These are phyloP conservation scores for Ophiostoma tasmaniense DNA, from an alignment of 2,329 filamentous ascomycete species.

Conservation along the genomic window DNA sequence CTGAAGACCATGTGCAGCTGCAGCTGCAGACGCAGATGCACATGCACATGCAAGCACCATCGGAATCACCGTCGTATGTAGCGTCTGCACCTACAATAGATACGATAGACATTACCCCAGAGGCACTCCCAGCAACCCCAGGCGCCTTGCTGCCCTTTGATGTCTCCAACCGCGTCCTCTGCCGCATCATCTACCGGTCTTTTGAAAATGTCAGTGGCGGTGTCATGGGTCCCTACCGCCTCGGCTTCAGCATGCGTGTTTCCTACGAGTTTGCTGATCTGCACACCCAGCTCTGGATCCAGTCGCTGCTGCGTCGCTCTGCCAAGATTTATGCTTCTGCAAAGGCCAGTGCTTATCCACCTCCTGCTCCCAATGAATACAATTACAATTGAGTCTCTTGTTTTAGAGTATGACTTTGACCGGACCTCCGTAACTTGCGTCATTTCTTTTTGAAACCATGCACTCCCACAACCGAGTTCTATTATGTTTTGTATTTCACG, in stretches of 20 bases:
- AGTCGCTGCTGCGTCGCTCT: conserved; percentile 26
- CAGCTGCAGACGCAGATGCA: not conserved
- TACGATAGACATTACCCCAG: not conserved
- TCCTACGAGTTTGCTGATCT: conserved; percentile 33
- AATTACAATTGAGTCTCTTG: not conserved
- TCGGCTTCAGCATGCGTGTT: conserved; percentile 33
- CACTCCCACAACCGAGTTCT: not conserved
- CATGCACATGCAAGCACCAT: not conserved
- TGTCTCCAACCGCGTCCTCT: conserved; percentile 23
- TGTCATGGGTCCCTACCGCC: conserved; percentile 31
- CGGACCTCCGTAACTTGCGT: not conserved
- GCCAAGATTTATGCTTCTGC: conserved; percentile 30
- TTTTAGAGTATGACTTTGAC: not conserved
- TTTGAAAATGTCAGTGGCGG: conserved; percentile 32
- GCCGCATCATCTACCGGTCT: conserved; percentile 30
- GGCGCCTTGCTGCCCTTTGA: not conserved
- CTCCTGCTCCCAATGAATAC: not conserved
- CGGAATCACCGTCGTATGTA: not conserved
- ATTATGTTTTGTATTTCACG: not conserved
- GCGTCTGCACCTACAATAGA: not conserved
- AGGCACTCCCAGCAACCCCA: not conserved
- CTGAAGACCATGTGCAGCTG: not conserved
- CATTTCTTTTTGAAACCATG: not conserved
- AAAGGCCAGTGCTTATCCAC: not conserved
- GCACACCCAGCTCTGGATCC: conserved; percentile 30